Evolutionary conservation across 2,329 filamentous ascomycete species (phyloP), one percentile per base, ranked within the genome.

Genomic region (Colletotrichum caudatum): DNA sequence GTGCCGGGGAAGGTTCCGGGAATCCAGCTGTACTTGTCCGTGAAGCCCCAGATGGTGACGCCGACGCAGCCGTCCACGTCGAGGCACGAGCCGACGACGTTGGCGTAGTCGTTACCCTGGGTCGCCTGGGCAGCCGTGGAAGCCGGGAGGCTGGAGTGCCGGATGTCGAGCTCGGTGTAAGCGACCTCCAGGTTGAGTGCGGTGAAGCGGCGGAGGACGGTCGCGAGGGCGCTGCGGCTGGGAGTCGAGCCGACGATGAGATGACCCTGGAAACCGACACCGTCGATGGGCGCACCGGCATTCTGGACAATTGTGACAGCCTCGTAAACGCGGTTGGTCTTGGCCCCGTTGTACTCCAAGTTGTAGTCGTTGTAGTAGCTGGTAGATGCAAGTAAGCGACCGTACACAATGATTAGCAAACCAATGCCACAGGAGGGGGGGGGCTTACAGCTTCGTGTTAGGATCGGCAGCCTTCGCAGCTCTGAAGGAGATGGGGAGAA

Each of bases 151-250:
- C 76, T 77, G 1, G 77, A 76, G 66, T 86, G 84, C 35, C 89
- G 83, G 72, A 91, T 87, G 76, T 91, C 89, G 26, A 91, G 81
- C 80, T 91, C 89, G 1, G 89, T 91, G 77, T 89, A 84, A 5
- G 88, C 88, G 5, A 90, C 86, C 70, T 91, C 89, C 3, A 89
- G 79, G 6, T 84, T 84, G 1, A 88, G 82, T 0, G 81, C 80
- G 2, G 83, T 83, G 80, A 88, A 91, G 53, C 84, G 80, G 59
- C 81, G 76, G 66, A 90, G 85, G 18, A 84, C 83, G 0, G 82
- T 80, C 33, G 81, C 80, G 56, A 87, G 82, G 16, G 80, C 79
- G 46, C 80, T 79, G 73, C 84, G 82, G 51, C 77, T 79, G 0
- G 88, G 85, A 0, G 84, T 80, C 2, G 75, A 71, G 66, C 84